These are phyloP conservation scores for Hyphodiscus hymeniophilus DNA, from an alignment of 495 filamentous ascomycete genomes.

Conservation along the genomic window DNA sequence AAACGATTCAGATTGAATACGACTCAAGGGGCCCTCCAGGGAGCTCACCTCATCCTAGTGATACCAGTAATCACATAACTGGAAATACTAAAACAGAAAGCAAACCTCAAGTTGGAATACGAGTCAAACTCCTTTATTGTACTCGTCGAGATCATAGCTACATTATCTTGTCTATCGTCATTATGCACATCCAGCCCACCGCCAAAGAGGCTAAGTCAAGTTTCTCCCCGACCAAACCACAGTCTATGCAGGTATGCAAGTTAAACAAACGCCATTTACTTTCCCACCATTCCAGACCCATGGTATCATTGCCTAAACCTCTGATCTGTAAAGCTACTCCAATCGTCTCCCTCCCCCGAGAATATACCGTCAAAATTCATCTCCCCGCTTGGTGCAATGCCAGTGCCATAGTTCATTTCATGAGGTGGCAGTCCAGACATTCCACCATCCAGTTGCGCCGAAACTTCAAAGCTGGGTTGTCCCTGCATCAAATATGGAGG, in stretches of 20 bases:
- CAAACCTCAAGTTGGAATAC: no score
- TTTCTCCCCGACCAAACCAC: no score
- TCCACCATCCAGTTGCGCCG: conserved; percentile 4
- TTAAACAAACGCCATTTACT: background rate
- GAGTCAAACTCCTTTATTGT: no score
- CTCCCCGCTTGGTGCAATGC: conserved; percentile 11
- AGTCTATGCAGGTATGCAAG: background rate
- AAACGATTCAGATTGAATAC: no score
- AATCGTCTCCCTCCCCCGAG: conserved; percentile 15
- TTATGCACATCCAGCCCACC: background rate
- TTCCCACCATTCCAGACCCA: background rate
- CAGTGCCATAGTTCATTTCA: conserved; percentile 14
- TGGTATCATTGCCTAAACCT: conserved; percentile 2
- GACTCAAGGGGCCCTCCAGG: no score
- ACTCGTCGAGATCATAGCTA: no score
- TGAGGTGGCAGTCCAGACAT: conserved; percentile 2
- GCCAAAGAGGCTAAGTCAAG: no score
- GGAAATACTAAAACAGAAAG: no score
- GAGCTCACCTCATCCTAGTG: no score
- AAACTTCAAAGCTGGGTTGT: conserved; percentile 11
- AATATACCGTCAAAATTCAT: conserved; percentile 20
- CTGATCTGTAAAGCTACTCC: conserved; percentile 4
- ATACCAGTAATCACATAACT: no score
- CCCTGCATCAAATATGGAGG: conserved; percentile 38
- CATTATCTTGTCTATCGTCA: background rate